These are phyloP conservation scores for Phytomonas francai DNA, from an alignment of 208 protist genomes.

Conservation along the genomic window DNA sequence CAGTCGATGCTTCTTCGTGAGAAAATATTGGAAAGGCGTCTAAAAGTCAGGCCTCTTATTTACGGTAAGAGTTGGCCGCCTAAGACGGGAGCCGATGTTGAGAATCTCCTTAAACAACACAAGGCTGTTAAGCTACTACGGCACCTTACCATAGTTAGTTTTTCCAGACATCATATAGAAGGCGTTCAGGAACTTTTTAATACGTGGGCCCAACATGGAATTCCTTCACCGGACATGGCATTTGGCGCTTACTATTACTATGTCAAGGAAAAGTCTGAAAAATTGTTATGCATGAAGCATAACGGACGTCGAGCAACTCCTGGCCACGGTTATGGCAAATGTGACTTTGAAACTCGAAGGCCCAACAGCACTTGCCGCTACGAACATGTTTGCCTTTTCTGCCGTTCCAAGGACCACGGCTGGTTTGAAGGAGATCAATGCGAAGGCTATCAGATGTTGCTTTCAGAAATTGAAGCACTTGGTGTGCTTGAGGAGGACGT, in stretches of 20 bases:
- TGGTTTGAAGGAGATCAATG: slow-evolving; percentile 75
- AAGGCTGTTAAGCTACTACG: slow-evolving; percentile 44
- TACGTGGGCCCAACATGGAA: slow-evolving; percentile 52
- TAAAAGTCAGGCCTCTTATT: slow-evolving; percentile 17
- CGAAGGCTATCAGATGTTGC: slow-evolving; percentile 47
- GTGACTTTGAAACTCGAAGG: slow-evolving; percentile 56
- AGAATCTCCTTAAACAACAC: slow-evolving; percentile 26
- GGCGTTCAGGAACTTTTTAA: slow-evolving; percentile 53
- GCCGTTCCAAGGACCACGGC: slow-evolving; percentile 50
- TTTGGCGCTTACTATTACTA: slow-evolving; percentile 79
- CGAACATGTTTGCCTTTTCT: slow-evolving; percentile 74
- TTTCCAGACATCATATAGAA: slow-evolving; percentile 35
- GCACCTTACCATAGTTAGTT: slow-evolving; percentile 54
- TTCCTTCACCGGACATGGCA: slow-evolving; percentile 46
- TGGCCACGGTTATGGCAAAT: slow-evolving; percentile 51
- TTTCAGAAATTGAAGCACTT: slow-evolving; percentile 42
- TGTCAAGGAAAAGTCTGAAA: slow-evolving; percentile 50
- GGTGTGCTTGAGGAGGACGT: slow-evolving; percentile 45
- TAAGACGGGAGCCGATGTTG: slow-evolving; percentile 23
- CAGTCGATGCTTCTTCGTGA: slow-evolving; percentile 29
- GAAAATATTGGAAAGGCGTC: slow-evolving; percentile 23
- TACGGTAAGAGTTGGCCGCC: slow-evolving; percentile 34
- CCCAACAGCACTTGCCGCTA: slow-evolving; percentile 62
- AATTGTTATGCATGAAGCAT: slow-evolving; percentile 68
- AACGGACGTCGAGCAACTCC: slow-evolving; percentile 48